Conservation (phyloP, 2,329 filamentous ascomycete species). For the Kalaharituber pfeilii region DNA sequence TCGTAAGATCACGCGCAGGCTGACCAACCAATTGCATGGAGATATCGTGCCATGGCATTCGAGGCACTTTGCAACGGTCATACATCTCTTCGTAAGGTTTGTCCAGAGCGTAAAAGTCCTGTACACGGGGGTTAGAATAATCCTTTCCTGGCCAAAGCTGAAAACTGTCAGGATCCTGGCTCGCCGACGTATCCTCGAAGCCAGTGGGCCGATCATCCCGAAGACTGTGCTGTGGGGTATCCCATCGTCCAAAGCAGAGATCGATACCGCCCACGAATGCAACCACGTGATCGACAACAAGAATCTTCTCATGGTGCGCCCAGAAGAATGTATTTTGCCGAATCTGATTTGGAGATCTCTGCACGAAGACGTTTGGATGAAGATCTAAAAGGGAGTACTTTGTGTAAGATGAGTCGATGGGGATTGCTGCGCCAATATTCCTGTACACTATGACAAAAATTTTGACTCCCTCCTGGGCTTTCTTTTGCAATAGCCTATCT, state of each 20-base stretch:
- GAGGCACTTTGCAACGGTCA: conserved; percentile 66
- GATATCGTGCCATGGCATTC: conserved; percentile 99
- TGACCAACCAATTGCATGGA: conserved; percentile 96
- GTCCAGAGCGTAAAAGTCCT: conserved; percentile 84
- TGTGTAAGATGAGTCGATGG: conserved; percentile 95
- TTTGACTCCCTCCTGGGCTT: conserved; percentile 89
- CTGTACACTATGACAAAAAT: conserved; percentile 95
- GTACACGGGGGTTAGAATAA: conserved; percentile 88
- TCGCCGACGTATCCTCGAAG: conserved; percentile 57
- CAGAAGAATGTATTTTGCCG: conserved; percentile 99
- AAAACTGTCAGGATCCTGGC: conserved; percentile 78
- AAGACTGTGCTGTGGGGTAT: conserved; percentile 80
- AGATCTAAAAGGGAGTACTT: conserved; percentile 91
- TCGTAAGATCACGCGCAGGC: conserved; percentile 78
- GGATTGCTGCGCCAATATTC: conserved; percentile 91
- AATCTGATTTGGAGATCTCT: conserved; percentile 91
- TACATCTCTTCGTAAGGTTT: conserved; percentile 99
- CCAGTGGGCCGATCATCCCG: conserved; percentile 89
- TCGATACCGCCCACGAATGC: conserved; percentile 93
- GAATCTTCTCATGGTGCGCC: conserved; percentile 97
- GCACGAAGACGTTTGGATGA: conserved; percentile 90
- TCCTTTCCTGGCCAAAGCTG: conserved; percentile 96
- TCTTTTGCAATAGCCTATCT: conserved; percentile 79
- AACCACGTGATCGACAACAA: conserved; percentile 85
- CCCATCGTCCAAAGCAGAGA: conserved; percentile 93